Base-by-base conservation (phyloP, 208 protist species). In the Tritrichomonas musculus region DNA sequence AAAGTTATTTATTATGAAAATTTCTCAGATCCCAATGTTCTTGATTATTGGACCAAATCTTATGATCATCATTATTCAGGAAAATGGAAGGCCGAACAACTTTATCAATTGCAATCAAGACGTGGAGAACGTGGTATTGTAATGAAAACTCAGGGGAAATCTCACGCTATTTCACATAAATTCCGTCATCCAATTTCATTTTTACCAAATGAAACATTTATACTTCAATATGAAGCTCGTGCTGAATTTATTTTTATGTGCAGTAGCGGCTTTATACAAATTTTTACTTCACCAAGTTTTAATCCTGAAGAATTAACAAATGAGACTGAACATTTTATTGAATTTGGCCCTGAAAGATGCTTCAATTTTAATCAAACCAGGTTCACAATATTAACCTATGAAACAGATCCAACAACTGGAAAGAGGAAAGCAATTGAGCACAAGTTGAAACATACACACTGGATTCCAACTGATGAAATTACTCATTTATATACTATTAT, bases 281-380 rank as follows among this genome's bases (percentile, higher is more conserved):
- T 82, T 22, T 36, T 47, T 25, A 50, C 41, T 82, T 27, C 47
- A 14, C 13, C 2, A 13, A 33, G 66, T 66, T 57, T 66, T 66
- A 50, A 92, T 66, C n/a, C 33, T 64, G 41, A 36, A n/a, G 33
- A 92, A 20, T 36, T 57, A n/a, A 50, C 73, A 36, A 93, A 77
- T 64, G 36, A 73, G 27, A 95, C 95, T 25, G 92, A 93, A 20
- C 95, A 94, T 92, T 77, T 84, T 25, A 93, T 96, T 49, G 94
- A 95, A 94, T 96, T 96, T 49, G 95, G 95, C 20, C 95, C 95
- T 20, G 95, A 95, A 65, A 93, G 93, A 69, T 95, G 94, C 53
- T 93, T 57, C 36, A 50, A 2, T 36, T 66, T 2, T n/a, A 73
- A 47, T 25, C 8, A 93, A 39, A 95, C 94, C 30, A 50, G 94